Evolutionary conservation across 1,139 yeast genomes (phyloP), one percentile per base, ranked within the genome.

Genomic region (Pichia sp.): DNA sequence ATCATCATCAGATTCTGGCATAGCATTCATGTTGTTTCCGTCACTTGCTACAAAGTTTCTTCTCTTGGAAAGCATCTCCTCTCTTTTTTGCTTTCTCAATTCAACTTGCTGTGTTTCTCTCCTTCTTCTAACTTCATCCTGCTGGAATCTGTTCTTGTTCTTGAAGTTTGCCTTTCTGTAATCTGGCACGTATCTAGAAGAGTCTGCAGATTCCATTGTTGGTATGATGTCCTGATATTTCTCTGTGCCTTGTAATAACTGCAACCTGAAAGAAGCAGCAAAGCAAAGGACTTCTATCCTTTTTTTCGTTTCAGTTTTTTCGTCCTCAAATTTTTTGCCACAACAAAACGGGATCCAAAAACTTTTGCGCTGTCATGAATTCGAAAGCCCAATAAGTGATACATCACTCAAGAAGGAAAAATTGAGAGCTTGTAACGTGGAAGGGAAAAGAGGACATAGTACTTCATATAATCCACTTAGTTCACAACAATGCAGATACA

Each of bases 101-200:
- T 92, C 99, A 60, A 95, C 95, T 73, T 92, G 98, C 68, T 93
- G 97, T 60, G 89, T 95, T 72, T 93, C 99, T 72, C 99, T 87
- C 72, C 99, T 87, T 73, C 98, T 90, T 74, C 99, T 88, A 65
- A 93, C 83, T 76, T 93, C 99, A 71, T 93, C 99, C 59, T 92
- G 90, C 68, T 88, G 88, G 71, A 95, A 95, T 69, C 96, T 84
- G 61, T 95, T 92, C 71, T 92, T 89, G 77, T 93, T 93, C 72
- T 95, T 93, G 77, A 89, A 93, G 70, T 87, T 90, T 51, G 98
- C 90, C 74, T 97, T 90, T 74, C 99, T 90, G 72, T 93, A 95
- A 73, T 93, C 99, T 50, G 99, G 98, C 58, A 93, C 89, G 72
- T 89, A 93, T 75, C 93, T 85, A 65, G 95, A 84, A 51, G 93